Evolutionary conservation across 2,329 filamentous ascomycete genomes (phyloP).

Genomic region (Ilyonectria sp.): DNA sequence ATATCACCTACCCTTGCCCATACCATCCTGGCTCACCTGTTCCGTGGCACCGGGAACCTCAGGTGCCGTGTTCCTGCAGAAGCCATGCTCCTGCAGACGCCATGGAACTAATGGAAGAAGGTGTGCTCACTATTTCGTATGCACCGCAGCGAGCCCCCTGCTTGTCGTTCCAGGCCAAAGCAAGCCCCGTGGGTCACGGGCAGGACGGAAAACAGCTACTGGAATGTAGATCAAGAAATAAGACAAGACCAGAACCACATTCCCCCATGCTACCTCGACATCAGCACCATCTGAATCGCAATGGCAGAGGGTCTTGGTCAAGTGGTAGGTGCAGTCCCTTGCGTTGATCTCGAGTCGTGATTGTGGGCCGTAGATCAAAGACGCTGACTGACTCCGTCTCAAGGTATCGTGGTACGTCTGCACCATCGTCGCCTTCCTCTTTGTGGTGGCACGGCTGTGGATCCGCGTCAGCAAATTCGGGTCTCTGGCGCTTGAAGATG

Average conservation of each 20-base stretch:
- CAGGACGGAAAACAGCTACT: slow-evolving; percentile 19
- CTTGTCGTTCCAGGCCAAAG: background rate
- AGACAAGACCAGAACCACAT: slow-evolving; percentile 30
- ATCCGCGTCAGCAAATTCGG: slow-evolving; percentile 40
- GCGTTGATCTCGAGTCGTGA: background rate
- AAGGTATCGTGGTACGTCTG: slow-evolving; percentile 46
- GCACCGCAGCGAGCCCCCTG: background rate
- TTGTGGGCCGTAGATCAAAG: background rate
- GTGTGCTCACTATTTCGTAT: background rate
- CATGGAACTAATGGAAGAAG: background rate
- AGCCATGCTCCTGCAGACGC: too few relatives aligned
- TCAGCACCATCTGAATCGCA: slow-evolving; percentile 31
- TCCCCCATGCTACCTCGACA: slow-evolving; percentile 6
- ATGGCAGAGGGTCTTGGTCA: slow-evolving; percentile 45
- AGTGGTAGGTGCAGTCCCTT: slow-evolving; percentile 37
- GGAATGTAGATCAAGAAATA: slow-evolving; percentile 32
- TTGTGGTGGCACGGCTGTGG: slow-evolving; percentile 38
- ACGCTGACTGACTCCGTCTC: slow-evolving; percentile 3
- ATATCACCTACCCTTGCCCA: background rate
- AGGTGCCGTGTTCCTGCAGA: background rate
- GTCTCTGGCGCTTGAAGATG: slow-evolving; percentile 37
- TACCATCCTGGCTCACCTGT: background rate
- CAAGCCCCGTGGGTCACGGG: background rate
- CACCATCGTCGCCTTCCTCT: slow-evolving; percentile 38
- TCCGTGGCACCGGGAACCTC: slow-evolving; percentile 5